Base-by-base conservation (phyloP, 129 eudicot species). In the Flaveria brownii region DNA sequence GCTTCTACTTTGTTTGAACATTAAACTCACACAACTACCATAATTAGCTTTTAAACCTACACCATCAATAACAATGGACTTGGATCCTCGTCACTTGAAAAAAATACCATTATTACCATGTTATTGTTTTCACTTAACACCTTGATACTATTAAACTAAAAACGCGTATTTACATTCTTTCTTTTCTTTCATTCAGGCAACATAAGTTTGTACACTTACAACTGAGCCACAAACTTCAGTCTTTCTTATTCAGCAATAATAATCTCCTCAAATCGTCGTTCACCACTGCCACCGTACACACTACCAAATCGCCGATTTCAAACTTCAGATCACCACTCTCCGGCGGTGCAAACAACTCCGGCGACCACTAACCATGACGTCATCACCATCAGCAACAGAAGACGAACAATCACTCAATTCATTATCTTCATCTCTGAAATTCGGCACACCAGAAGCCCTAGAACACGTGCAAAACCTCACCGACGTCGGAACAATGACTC, bases 401-500 rank as follows among this genome's bases (percentile, higher is more conserved):
- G 70, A 68, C 47, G 75, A 68, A 57, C 76, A 74, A 67, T 9
- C 64, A 57, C 26, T 7, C 68, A 76, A 28, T 54, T 77, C 74
- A 22, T 65, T 75, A 0, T 72, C 88, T 17, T 65, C 81, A 0
- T 72, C 88, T 17, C 51, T 89, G 5, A 81, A 84, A 65, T 92
- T 89, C 72, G 97, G 97, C 13, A 85, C 85, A 3, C 76, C 90
- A 7, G 89, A 87, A 17, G 87, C 96, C 8, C 74, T 92, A 6
- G 60, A 73, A 20, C 81, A 87, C 54, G 81, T 92, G 22, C 85
- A 85, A 26, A 78, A 74, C 30, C 91, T 92, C 11, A 92, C 97
- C 17, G 97, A 92, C 75, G 93, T 89, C 4, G 88, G 88, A 13
- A 80, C 91, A 4, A 86, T 92, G 88, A 89, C 91, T 2, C 93